Evolutionary conservation across 352 stramenopile genomes (phyloP), one percentile per base, ranked within the genome.

Genomic region (Blastocystis sp.): DNA sequence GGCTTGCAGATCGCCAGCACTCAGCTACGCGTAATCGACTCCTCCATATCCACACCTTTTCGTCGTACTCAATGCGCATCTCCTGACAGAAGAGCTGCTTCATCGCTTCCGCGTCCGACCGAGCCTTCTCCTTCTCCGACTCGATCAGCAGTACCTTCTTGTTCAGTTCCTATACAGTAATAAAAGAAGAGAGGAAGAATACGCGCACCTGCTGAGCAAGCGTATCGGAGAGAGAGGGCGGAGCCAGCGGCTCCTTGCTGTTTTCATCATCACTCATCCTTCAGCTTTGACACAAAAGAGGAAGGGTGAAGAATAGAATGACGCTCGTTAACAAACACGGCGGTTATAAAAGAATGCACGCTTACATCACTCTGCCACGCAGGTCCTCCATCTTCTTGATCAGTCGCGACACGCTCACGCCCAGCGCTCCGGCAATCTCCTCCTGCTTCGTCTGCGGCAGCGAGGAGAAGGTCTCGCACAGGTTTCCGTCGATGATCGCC

Each of bases 351-450:
- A 40, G n/a, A 66, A 69, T 38, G 40, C 64, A 24, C 64, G 43
- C 64, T 60, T 98, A 98, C 52, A 99, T 89, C 28, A 99, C 90
- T 62, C 94, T 92, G 91, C 98, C 98, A 89, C 95, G 93, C 89
- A 98, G 97, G 89, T 98, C 96, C 91, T 99, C 96, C 24, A 99
- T 93, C 91, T 98, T 99, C 90, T 99, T 98, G 63, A 98, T 93
- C 77, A 99, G 94, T 89, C 98, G 96, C 2, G 93, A 93, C 3
- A 96, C 94, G n/a, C 94, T 97, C 76, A 95, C 92, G 84, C 98
- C 96, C 38, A 99, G 92, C 76, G 96, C 92, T 89, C 97, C 94
- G 43, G 96, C 95, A 90, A 99, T 95, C 70, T 95, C 96, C 81
- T 97, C 93, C 89, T 98, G 97, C 59, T 97, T 97, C 74, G 97